Evolutionary conservation across 2,329 filamentous ascomycete genomes (phyloP).

Genomic region (Myriosclerotinia scirpicola): DNA sequence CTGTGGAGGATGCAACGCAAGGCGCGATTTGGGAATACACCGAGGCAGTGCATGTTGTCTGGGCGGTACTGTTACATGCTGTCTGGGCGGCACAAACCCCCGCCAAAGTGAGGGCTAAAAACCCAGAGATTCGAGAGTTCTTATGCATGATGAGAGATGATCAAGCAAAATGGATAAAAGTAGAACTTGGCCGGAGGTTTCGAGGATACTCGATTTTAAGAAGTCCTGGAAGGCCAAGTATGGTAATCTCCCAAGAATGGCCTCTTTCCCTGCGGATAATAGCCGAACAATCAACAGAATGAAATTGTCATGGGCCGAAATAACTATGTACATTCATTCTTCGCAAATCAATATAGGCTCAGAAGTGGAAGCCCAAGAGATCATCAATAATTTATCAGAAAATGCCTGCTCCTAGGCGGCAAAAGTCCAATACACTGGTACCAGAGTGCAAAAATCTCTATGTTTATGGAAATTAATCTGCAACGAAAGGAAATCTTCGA

Average conservation of each 20-base stretch:
- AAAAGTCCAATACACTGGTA: neutral
- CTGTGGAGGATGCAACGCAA: conserved; percentile 52
- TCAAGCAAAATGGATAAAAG: neutral
- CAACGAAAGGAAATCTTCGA: neutral
- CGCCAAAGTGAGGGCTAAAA: conserved; percentile 11
- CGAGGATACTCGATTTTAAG: neutral
- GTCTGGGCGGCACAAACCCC: conserved; percentile 4
- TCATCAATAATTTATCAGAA: neutral
- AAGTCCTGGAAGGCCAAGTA: conserved; percentile 7
- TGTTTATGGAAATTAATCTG: neutral
- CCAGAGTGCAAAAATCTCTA: neutral
- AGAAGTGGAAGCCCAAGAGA: neutral
- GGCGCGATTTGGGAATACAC: conserved; percentile 49
- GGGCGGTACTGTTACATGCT: neutral
- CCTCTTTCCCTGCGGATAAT: neutral
- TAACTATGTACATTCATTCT: conserved; percentile 2
- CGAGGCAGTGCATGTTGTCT: conserved; percentile 28
- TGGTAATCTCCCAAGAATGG: neutral
- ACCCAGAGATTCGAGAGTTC: neutral
- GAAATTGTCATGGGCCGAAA: neutral
- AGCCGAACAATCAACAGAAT: neutral
- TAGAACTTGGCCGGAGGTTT: neutral
- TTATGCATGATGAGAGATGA: conserved; percentile 11
- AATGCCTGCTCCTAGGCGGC: neutral
- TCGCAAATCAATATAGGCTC: neutral